These are phyloP conservation scores for Glaciozyma antarctica DNA, from an alignment of 768 basidiomycete species.

Conservation along the genomic window DNA sequence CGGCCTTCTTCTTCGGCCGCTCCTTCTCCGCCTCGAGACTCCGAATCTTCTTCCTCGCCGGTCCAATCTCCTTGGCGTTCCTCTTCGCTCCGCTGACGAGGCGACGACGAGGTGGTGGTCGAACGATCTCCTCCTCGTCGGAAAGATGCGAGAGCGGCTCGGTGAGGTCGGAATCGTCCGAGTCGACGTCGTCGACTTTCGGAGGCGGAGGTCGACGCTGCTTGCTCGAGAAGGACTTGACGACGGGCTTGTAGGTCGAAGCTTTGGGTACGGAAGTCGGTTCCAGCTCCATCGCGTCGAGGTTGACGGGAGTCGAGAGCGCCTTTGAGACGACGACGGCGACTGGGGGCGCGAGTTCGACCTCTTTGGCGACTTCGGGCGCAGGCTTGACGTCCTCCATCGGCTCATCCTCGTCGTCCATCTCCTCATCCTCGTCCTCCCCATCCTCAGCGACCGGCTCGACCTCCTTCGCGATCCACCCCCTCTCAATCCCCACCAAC, in stretches of 20 bases:
- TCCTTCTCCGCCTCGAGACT: background rate
- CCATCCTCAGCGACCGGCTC: background rate
- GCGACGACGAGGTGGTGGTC: background rate
- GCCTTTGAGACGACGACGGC: background rate
- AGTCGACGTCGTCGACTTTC: conserved; percentile 6
- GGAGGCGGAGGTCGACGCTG: background rate
- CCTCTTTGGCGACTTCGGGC: background rate
- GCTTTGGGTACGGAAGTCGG: background rate
- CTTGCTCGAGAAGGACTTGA: background rate
- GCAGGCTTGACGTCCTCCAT: conserved; percentile 1
- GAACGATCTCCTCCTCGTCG: conserved; percentile 9
- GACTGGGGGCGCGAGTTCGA: background rate
- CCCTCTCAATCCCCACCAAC: conserved; percentile 24
- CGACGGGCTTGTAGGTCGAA: conserved; percentile 1
- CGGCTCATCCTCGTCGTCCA: background rate
- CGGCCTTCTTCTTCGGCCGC: background rate
- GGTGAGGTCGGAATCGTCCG: conserved; percentile 28
- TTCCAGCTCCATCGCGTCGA: background rate
- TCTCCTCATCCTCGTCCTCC: conserved; percentile 1
- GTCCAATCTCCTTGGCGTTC: background rate
- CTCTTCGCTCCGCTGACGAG: background rate
- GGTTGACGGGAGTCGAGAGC: background rate
- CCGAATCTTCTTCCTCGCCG: background rate
- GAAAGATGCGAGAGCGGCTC: conserved; percentile 29
- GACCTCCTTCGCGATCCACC: conserved; percentile 13